A percentile compares a stretch with the other conserved stretches of the same genome.
phyloP scores from a whole-genome alignment of 306 rosid genomes.

The Dryas drummondii region DNA sequence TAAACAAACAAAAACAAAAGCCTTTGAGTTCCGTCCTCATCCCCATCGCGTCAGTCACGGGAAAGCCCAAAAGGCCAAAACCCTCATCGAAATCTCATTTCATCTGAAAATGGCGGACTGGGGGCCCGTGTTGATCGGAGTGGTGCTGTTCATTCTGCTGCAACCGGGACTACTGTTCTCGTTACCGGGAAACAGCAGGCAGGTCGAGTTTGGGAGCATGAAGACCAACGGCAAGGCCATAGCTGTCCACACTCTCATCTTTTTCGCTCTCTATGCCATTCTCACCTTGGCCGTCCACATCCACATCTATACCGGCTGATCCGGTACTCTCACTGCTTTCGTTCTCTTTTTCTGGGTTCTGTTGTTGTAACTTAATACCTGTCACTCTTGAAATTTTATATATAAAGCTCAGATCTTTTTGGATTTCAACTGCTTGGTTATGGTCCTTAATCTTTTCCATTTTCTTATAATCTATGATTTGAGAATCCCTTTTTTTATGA shows the following conservation, averaged over 20 bases:
- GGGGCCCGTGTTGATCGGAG: constrained; percentile 93
- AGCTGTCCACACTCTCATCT: constrained; percentile 82
- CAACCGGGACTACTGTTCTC: constrained; percentile 83
- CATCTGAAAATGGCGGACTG: constrained; percentile 71
- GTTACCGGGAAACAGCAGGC: constrained; percentile 68
- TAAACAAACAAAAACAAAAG: neutral
- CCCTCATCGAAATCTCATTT: neutral
- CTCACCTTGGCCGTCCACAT: constrained; percentile 67
- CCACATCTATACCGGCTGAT: constrained; percentile 85
- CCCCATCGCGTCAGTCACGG: constrained; percentile 1
- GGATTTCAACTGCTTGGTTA: neutral
- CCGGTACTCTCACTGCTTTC: constrained; percentile 8
- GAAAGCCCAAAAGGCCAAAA: neutral
- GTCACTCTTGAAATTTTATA: neutral
- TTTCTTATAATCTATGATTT: neutral
- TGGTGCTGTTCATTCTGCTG: constrained; percentile 80
- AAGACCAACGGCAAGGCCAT: constrained; percentile 92
- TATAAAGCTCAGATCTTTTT: neutral
- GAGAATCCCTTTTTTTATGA: neutral
- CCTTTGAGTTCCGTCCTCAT: constrained; percentile 9
- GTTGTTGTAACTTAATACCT: neutral
- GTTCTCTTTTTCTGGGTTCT: neutral
- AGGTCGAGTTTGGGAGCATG: constrained; percentile 77
- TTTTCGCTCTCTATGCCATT: constrained; percentile 68
- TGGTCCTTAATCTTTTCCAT: neutral